Conservation (phyloP, 2,329 filamentous ascomycete genomes). For the Aspergillus udagawae region DNA sequence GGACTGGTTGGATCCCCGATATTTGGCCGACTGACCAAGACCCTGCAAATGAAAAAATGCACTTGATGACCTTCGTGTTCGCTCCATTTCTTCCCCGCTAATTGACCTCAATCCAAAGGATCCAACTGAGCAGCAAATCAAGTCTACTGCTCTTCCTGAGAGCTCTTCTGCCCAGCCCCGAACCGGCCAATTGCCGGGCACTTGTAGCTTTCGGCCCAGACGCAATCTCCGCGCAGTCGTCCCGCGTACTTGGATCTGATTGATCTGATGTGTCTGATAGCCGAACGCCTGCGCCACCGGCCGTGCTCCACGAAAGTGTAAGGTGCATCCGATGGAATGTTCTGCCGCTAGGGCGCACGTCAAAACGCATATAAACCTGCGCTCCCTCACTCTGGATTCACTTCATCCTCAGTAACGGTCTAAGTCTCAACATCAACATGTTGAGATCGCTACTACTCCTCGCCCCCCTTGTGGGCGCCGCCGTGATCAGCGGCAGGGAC, state of each 20-base stretch:
- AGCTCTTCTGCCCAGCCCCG: conserved; percentile 1
- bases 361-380: conserved; percentile 4
- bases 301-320: background rate
- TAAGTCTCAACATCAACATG: conserved; percentile 17
- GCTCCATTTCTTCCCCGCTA: background rate
- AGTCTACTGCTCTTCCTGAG: background rate
- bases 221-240: conserved; percentile 2
- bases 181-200: conserved; percentile 8
- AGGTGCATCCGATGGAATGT: conserved; percentile 2
- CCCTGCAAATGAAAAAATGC: background rate
- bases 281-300: background rate
- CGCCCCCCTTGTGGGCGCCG: conserved; percentile 26
- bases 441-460: conserved; percentile 23
- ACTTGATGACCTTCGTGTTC: background rate
- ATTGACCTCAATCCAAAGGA: background rate
- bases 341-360: background rate
- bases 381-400: background rate
- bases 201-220: conserved; percentile 1
- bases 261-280: conserved; percentile 3
- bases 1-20: conserved; percentile 15
- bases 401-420: background rate
- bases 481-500: conserved; percentile 16
- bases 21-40: conserved; percentile 12
- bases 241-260: background rate
- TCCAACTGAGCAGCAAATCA: background rate